Conservation (phyloP, 2,329 filamentous ascomycete species). For the Remersonia thermophila region DNA sequence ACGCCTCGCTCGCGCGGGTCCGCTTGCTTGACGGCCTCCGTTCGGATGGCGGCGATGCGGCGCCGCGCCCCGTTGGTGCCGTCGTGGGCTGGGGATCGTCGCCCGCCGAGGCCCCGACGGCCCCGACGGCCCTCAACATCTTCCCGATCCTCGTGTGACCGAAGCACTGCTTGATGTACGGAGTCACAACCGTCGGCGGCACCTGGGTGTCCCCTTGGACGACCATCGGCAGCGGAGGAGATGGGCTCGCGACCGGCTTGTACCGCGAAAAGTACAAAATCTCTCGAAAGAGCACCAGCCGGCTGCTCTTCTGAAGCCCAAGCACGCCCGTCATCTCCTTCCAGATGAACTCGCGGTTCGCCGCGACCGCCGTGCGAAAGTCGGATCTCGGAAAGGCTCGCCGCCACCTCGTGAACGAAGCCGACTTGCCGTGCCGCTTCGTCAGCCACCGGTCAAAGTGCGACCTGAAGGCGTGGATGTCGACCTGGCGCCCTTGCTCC, state of each 20-base stretch:
- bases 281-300: constrained; percentile 40
- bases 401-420: constrained; percentile 43
- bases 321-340: constrained; percentile 48
- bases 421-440: constrained; percentile 29
- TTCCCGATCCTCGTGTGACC: constrained; percentile 46
- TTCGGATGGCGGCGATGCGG: neutral
- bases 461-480: constrained; percentile 42
- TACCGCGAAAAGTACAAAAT: constrained; percentile 27
- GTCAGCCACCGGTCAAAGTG: constrained; percentile 47
- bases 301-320: constrained; percentile 13
- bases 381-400: constrained; percentile 36
- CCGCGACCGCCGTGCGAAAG: constrained; percentile 49
- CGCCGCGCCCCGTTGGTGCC: neutral
- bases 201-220: constrained; percentile 4
- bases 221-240: constrained; percentile 2
- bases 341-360: constrained; percentile 50
- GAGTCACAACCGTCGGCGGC: constrained; percentile 52
- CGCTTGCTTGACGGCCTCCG: neutral
- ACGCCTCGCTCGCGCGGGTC: constrained; percentile 15
- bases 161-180: constrained; percentile 55
- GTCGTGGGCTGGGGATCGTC: too few relatives aligned
- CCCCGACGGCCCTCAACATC: constrained; percentile 26
- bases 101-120: too few relatives aligned
- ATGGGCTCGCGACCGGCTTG: constrained; percentile 4
- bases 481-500: constrained; percentile 25